Evolutionary conservation across 805 yeast genomes (phyloP), one percentile per base, ranked within the genome.

Genomic region (Candida sanyiensis): DNA sequence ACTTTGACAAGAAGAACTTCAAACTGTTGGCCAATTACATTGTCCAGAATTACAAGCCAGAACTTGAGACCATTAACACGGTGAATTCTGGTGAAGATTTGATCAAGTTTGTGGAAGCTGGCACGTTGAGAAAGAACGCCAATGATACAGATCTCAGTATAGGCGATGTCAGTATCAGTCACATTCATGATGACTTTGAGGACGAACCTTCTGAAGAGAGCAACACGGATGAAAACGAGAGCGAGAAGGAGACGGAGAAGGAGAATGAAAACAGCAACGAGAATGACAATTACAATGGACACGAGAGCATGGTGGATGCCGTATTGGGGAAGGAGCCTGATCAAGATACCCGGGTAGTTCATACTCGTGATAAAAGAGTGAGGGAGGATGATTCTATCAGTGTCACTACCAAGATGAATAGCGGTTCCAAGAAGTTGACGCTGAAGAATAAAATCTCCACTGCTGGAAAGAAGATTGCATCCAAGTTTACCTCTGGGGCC

Each of bases 141-240:
- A 71, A 70, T 50, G 75, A 69, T 38, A 75, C 67, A 40, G 40
- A 45, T 37, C 38, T 34, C 2, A 47, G 47, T 23, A 29, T 43
- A 21, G 46, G 30, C 10, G 28, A 40, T 15, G 29, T 16, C 11
- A 24, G 33, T 27, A 45, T 37, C 12, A 38, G 44, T 37, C 47
- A 42, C 28, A 36, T 44, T 35, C 38, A 45, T 20, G 44, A 37
- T 18, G 50, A 35, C 8, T 18, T 21, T 13, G 42, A 34, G 10
- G 28, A 21, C 6, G 19, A 40, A 45, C 24, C 20, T 43, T 18
- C 46, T 48, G 55, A 51, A 16, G 51, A 51, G 40, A 38, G 19
- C 43, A 33, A 13, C 15, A 27, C 6, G 11, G 26, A 28, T 10
- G 23, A 25, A 27, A 23, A 26, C 18, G 37, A 28, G 23, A 12